phyloP scores from a whole-genome alignment of 257 asterid genomes.

The Solanum etuberosum region DNA sequence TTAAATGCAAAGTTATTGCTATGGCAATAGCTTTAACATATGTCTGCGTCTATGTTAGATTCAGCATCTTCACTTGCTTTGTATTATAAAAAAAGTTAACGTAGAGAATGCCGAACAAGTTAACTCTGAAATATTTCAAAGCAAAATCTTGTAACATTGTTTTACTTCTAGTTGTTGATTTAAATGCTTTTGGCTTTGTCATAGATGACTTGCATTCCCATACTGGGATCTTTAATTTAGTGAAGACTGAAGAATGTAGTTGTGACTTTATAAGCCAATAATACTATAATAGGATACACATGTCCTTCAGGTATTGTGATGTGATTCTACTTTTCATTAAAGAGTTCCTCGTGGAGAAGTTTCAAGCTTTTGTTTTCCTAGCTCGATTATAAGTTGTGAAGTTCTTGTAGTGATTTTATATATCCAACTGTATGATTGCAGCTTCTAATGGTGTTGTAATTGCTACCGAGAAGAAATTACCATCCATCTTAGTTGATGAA shows the following conservation, averaged over 20 bases:
- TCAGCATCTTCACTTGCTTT: background rate
- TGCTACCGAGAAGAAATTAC: conserved; percentile 95
- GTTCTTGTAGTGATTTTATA: background rate
- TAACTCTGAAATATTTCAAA: background rate
- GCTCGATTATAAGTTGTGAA: background rate
- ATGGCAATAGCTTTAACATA: background rate
- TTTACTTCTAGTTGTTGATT: background rate
- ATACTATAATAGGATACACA: background rate
- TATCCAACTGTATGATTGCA: conserved; percentile 23
- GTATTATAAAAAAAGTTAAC: background rate
- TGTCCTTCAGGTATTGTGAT: background rate
- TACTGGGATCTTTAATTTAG: background rate
- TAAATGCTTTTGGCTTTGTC: background rate
- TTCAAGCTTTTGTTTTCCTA: background rate
- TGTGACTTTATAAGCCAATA: background rate
- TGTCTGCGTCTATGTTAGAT: background rate
- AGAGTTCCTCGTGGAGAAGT: background rate
- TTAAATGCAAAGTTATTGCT: background rate
- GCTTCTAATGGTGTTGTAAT: conserved; percentile 99
- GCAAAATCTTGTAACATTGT: background rate
- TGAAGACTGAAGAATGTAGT: background rate
- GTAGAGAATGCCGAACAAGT: background rate
- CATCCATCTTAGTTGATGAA: conserved; percentile 96
- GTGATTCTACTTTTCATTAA: background rate
- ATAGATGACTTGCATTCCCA: background rate